phyloP scores from a whole-genome alignment of 2,329 filamentous ascomycete genomes.

The Aaosphaeria arxii region DNA sequence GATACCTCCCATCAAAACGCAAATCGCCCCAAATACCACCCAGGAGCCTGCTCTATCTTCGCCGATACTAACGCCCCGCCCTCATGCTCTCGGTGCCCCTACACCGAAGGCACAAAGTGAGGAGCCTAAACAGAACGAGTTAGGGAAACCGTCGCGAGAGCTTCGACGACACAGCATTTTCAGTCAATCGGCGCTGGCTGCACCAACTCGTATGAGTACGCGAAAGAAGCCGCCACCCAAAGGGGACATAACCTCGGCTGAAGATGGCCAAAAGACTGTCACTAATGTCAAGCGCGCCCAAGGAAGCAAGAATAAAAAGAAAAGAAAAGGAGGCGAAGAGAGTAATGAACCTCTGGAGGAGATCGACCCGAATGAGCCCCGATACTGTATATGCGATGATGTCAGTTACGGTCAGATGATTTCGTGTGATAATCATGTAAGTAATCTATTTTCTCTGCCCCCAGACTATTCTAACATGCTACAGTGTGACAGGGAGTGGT shows the following conservation, averaged over 20 bases:
- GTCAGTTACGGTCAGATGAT: conserved; percentile 84
- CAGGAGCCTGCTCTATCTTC: conserved; percentile 5
- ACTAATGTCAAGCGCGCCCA: conserved; percentile 68
- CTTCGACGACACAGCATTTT: conserved; percentile 47
- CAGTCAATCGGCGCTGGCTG: conserved; percentile 35
- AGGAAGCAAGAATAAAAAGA: conserved; percentile 41
- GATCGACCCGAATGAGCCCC: conserved; percentile 72
- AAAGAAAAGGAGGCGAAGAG: conserved; percentile 43
- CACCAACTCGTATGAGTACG: conserved; percentile 40
- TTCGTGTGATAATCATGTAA: conserved; percentile 71
- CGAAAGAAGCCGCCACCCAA: conserved; percentile 71
- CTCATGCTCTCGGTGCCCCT: conserved; percentile 35
- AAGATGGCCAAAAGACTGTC: conserved; percentile 60
- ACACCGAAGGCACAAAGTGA: conserved; percentile 48
- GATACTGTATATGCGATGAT: conserved; percentile 75
- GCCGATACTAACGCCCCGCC: conserved; percentile 16
- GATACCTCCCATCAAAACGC: conserved; percentile 9
- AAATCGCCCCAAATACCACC: conserved; percentile 8
- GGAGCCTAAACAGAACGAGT: conserved; percentile 42
- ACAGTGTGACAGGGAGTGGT: conserved; percentile 80
- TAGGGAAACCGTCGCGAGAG: conserved; percentile 31
- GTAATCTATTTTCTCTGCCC: background rate
- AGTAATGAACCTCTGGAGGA: conserved; percentile 26
- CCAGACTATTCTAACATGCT: conserved; percentile 14
- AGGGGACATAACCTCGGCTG: conserved; percentile 63